Evolutionary conservation across 352 stramenopile species (phyloP).

Genomic region (Elongisporangium anandrum): DNA sequence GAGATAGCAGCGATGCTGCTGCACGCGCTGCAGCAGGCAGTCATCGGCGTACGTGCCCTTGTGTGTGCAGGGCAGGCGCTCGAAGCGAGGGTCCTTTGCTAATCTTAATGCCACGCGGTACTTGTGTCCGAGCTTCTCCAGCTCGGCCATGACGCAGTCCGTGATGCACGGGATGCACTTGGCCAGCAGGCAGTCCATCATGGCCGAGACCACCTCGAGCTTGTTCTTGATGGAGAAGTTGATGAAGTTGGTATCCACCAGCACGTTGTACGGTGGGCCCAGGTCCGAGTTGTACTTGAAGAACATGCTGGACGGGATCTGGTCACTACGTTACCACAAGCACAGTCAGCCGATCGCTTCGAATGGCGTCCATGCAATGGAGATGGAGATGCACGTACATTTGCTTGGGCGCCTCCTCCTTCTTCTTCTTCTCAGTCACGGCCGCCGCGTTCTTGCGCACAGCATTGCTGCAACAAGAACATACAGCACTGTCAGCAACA

Average conservation of each 20-base stretch:
- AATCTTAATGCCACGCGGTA: slow-evolving; percentile 92
- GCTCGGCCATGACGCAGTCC: slow-evolving; percentile 99
- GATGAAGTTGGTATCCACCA: slow-evolving; percentile 99
- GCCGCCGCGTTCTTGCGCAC: slow-evolving; percentile 70
- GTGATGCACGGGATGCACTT: slow-evolving; percentile 99
- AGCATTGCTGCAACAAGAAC: slow-evolving; percentile 47
- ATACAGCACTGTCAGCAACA: slow-evolving; percentile 5
- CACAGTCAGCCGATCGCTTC: background rate
- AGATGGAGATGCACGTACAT: slow-evolving; percentile 53
- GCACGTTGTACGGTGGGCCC: slow-evolving; percentile 97
- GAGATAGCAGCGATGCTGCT: slow-evolving; percentile 98
- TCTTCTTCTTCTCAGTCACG: slow-evolving; percentile 86
- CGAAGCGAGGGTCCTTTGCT: slow-evolving; percentile 98
- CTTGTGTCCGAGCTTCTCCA: slow-evolving; percentile 99
- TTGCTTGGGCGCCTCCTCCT: slow-evolving; percentile 90
- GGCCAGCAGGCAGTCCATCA: slow-evolving; percentile 99
- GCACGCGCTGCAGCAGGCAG: slow-evolving; percentile 91
- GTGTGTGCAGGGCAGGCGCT: slow-evolving; percentile 97
- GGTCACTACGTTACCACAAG: slow-evolving; percentile 60
- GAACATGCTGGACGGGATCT: slow-evolving; percentile 97
- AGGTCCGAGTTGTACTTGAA: slow-evolving; percentile 99
- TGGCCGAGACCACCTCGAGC: slow-evolving; percentile 97
- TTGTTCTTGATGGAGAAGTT: slow-evolving; percentile 99
- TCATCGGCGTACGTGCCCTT: slow-evolving; percentile 99
- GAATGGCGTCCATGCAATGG: background rate